These are phyloP conservation scores for Pyrus communis DNA, from an alignment of 306 rosid species.

Conservation along the genomic window DNA sequence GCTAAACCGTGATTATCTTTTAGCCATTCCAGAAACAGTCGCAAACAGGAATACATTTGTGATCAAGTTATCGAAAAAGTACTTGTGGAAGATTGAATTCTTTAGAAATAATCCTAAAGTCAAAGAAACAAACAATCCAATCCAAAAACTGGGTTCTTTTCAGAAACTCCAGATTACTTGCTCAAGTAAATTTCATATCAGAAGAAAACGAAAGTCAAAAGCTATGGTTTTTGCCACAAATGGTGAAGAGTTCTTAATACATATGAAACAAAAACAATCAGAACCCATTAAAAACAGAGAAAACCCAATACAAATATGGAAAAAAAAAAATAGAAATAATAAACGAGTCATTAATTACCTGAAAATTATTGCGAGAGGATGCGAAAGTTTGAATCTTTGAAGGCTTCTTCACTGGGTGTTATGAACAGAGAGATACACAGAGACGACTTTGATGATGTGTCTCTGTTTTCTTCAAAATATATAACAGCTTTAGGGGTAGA, in stretches of 20 bases:
- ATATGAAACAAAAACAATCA: not conserved
- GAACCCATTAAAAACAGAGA: not conserved
- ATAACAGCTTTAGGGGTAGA: conserved; percentile 4
- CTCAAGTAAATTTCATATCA: not conserved
- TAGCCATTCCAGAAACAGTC: too few species aligned
- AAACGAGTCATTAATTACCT: conserved; percentile 33
- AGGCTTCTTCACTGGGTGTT: conserved; percentile 12
- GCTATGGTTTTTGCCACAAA: conserved; percentile 1
- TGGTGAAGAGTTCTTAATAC: conserved; percentile 9
- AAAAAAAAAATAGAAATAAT: conserved; percentile 3
- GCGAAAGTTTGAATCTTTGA: conserved; percentile 17
- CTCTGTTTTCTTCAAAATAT: conserved; percentile 29
- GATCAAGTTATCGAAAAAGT: not conserved
- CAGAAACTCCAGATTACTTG: not conserved
- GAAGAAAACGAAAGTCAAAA: not conserved
- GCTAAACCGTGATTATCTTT: too few species aligned
- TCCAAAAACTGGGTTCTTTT: not conserved
- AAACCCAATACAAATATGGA: not conserved
- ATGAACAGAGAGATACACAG: conserved; percentile 20
- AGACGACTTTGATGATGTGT: conserved; percentile 23
- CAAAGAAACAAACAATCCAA: not conserved
- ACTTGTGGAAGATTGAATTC: too few species aligned
- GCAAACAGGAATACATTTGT: not conserved
- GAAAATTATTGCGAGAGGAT: conserved; percentile 22
- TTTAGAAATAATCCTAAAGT: not conserved